Base-by-base conservation (phyloP, 768 basidiomycete genomes). In the Lactifluus piperatus region DNA sequence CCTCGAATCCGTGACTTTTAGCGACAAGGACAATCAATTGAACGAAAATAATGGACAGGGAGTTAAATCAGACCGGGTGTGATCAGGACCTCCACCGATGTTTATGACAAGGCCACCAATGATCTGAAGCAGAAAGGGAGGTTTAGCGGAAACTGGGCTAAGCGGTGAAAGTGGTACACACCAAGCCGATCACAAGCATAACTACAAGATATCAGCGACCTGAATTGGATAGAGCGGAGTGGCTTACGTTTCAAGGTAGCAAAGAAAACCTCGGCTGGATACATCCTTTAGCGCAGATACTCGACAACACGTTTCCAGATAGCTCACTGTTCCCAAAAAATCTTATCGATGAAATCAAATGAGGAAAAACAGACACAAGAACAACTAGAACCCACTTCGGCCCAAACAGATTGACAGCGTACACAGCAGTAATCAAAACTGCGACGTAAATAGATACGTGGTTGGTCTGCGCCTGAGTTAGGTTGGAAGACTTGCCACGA, bases 121-220 rank as follows among this genome's bases (percentile, higher is more conserved):
- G 50, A 64, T 44, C 63, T 62, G 43, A 14, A 16, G 11, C 3
- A 13, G 32, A n/a, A 9, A n/a, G n/a, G n/a, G n/a, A 30, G 10
- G n/a, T 20, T 37, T 55, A 46, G 34, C 3, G 5, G 26, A 4
- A 34, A 30, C 26, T 18, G 18, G 29, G 24, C 26, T 24, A 46
- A 34, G 7, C 10, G 18, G 11, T 9, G 11, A 50, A 26, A 37
- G 1, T 32, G 1, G n/a, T n/a, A 43, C 57, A n/a, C 18, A 58
- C 63, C 32, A 62, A 41, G n/a, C 63, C 63, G 41, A 54, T 50
- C 27, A 64, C 63, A 30, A 64, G 63, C 57, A 64, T 64, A 26
- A 64, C 63, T 64, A 22, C 24, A 26, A 45, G 34, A 41, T 7
- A 26, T 58, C 34, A 64, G 57, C 22, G 27, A 54, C 20, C 24